Base-by-base conservation (phyloP, 495 filamentous ascomycete species). In the Endocarpon pusillum region DNA sequence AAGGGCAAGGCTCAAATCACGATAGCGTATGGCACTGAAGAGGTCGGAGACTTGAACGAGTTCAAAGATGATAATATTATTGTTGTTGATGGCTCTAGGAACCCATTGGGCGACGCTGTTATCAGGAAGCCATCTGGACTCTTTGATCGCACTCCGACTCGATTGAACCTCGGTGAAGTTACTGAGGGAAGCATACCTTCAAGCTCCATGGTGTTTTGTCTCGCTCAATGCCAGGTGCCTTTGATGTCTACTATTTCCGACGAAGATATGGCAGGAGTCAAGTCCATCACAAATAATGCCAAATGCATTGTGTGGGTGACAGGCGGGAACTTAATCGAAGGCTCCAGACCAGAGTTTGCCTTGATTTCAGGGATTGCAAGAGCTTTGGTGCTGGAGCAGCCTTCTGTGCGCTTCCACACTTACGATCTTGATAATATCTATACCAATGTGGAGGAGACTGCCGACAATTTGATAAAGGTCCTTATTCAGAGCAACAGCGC, bases 261-360 rank as follows among this genome's bases (percentile, higher is more conserved):
- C 23, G 23, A 8, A 8, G 23, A 25, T 8, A 12, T 25, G 23
- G 8, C 8, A 14, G 12, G 19, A 31, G 4, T 31, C 28, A 31
- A 31, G 12, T 5, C 28, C 19, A 31, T 31, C 12, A 15, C 19
- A 7, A 14, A 17, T 31, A n/a, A 31, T 14, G 40, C 55, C 0
- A 36, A 41, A 0, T 55, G 58, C 2, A 33, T 62, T 14, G 18
- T 62, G 21, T 60, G 57, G 57, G 52, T 60, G 9, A 60, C 57
- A 19, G 49, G 45, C 14, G 55, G 59, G 11, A 48, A 52, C 35
- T 36, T 48, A 19, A 49, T 31, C 19, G 5, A 31, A 17, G 28
- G 12, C 14, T 15, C 40, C 8, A 46, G 39, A 1, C 58, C 59
- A 15, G 44, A 51, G 10, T 39, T 41, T 17, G 57, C 49, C 39